Evolutionary conservation across 164 flowering plant genomes (phyloP).

Genomic region (Saururus chinensis): DNA sequence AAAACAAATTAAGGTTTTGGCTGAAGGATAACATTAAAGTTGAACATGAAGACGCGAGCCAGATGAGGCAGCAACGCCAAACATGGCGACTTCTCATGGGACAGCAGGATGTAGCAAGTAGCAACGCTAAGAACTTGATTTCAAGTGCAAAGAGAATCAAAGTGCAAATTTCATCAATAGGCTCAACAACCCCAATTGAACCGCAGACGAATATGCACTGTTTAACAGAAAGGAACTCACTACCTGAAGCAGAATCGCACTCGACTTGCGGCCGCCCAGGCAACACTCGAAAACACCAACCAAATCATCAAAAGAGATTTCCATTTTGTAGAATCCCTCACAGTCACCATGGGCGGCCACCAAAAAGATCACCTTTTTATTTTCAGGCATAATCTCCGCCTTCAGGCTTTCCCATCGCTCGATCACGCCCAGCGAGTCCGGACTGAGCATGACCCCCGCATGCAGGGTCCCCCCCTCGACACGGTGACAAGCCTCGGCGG

Average conservation of each 20-base stretch:
- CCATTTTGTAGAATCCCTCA: constrained; percentile 43
- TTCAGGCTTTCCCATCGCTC: constrained; percentile 54
- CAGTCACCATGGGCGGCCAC: constrained; percentile 11
- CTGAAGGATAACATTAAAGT: too few relatives aligned
- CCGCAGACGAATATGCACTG: too few relatives aligned
- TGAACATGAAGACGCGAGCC: too few relatives aligned
- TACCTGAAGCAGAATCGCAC: constrained; percentile 72
- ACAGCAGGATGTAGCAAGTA: too few relatives aligned
- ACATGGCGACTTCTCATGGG: too few relatives aligned
- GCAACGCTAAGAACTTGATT: too few relatives aligned
- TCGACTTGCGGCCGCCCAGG: constrained; percentile 20
- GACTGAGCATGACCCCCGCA: constrained; percentile 44
- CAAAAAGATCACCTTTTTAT: constrained; percentile 53
- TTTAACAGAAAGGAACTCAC: neutral
- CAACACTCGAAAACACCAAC: constrained; percentile 34
- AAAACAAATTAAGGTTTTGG: too few relatives aligned
- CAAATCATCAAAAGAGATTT: constrained; percentile 52
- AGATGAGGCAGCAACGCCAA: too few relatives aligned
- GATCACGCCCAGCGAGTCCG: constrained; percentile 31
- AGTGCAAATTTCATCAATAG: neutral
- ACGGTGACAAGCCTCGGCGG: constrained; percentile 30
- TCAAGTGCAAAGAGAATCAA: too few relatives aligned
- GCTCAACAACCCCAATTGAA: too few relatives aligned
- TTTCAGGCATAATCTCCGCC: constrained; percentile 70
- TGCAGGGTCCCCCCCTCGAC: constrained; percentile 30